Base-by-base conservation (phyloP, 352 stramenopile genomes). In the Pythium diclinum region DNA sequence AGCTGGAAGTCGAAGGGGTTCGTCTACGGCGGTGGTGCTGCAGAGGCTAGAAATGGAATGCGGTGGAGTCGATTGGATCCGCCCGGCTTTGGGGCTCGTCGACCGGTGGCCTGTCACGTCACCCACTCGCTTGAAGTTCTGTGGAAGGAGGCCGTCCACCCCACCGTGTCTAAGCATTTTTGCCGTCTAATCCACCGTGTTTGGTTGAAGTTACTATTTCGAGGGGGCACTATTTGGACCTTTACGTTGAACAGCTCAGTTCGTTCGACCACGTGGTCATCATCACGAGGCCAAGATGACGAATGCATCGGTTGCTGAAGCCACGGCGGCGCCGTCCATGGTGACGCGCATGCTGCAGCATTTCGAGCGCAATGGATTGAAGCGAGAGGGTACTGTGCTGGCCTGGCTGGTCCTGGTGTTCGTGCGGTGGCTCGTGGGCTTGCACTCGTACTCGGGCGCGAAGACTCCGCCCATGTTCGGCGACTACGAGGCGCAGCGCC, bases 401-500 rank as follows among this genome's bases (percentile, higher is more conserved):
- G 70, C 79, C 25, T 87, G 83, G 68, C 52, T 89, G 1, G 40
- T 91, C 1, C 52, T 85, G 30, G 42, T 95, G 13, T 65, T 94
- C 6, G 54, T 89, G 30, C 80, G 89, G 16, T 95, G 87, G 82
- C 44, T 92, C 32, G 83, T 94, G 11, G 81, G 85, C 0, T 72
- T 96, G 6, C 80, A 95, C 55, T 81, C 77, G 59, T 97, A 95
- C 78, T 96, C 87, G 8, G 89, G 89, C 16, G 77, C 76, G n/a
- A 56, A 59, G 51, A 90, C 72, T 36, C 75, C 84, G 48, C 88
- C 90, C 17, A 91, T 96, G 79, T 97, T 95, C 68, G 97, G 97
- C 38, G 97, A 99, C 74, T 99, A 97, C 76, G 97, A 99, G 72
- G 97, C 97, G 3, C 97, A 99, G 75, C 90, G 97, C 36, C 97